These are phyloP conservation scores for Syzygium grande DNA, from an alignment of 345 rosid genomes.

Conservation along the genomic window DNA sequence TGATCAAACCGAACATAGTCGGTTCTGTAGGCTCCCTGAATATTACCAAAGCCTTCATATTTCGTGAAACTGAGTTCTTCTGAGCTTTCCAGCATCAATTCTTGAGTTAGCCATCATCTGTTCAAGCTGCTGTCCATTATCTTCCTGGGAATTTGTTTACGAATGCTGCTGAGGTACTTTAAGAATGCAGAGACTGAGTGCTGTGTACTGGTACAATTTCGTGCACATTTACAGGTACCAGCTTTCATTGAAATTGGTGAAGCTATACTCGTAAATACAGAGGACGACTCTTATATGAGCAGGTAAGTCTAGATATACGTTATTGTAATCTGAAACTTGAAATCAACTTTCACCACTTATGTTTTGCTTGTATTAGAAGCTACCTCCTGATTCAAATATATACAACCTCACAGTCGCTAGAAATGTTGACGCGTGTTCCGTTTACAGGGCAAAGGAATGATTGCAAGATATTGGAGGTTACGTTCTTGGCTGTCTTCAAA, in stretches of 20 bases:
- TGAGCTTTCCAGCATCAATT: neutral
- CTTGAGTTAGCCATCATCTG: neutral
- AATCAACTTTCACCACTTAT: neutral
- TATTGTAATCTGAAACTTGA: neutral
- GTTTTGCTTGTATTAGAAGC: neutral
- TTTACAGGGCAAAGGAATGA: neutral
- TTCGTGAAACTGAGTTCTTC: neutral
- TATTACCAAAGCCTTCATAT: neutral
- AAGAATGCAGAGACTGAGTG: neutral
- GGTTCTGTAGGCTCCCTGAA: neutral
- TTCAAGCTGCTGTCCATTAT: neutral
- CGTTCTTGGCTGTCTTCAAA: neutral
- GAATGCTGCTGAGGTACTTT: neutral
- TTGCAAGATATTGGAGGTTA: neutral
- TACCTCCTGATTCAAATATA: neutral
- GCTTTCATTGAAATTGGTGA: conserved; percentile 70
- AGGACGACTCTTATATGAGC: conserved; percentile 62
- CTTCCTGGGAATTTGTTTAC: neutral
- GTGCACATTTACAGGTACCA: conserved; percentile 44
- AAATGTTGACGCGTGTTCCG: neutral
- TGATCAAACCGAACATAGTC: neutral
- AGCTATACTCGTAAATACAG: conserved; percentile 61
- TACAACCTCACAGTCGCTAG: neutral
- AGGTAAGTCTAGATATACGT: conserved; percentile 30
- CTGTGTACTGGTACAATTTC: neutral